These are phyloP conservation scores for Cytospora leucostoma DNA, from an alignment of 2,329 filamentous ascomycete species.

Conservation along the genomic window DNA sequence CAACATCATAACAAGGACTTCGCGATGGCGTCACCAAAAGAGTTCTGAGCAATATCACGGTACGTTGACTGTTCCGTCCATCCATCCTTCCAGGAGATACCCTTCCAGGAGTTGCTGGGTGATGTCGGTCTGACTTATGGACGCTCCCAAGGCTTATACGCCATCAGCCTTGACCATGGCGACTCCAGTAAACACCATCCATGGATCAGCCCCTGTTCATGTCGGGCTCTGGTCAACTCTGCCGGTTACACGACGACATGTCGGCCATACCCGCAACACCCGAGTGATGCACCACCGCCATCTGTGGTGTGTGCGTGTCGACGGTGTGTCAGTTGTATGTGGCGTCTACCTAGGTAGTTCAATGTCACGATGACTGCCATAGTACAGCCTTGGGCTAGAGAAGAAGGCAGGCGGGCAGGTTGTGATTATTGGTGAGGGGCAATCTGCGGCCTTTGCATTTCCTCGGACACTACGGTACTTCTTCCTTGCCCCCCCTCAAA, in stretches of 20 bases:
- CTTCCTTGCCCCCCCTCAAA: neutral
- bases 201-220: neutral
- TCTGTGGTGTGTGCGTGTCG: neutral
- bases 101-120: neutral
- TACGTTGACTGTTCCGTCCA: neutral
- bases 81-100: neutral
- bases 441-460: conserved; percentile 11
- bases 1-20: neutral
- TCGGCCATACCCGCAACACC: neutral
- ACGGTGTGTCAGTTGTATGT: too few relatives aligned
- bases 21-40: neutral
- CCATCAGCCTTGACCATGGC: neutral
- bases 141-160: neutral
- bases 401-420: too few relatives aligned
- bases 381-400: too few relatives aligned
- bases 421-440: neutral
- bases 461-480: conserved; percentile 22
- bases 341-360: too few relatives aligned
- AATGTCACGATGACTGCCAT: too few relatives aligned
- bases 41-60: neutral
- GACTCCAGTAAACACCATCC: neutral
- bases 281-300: neutral
- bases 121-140: neutral
- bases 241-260: neutral
- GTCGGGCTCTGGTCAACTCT: neutral